Percentiles rank a stretch among this genome's conserved stretches.
These are phyloP conservation scores for Ceriops decandra DNA, from an alignment of 345 rosid genomes.

Conservation along the genomic window DNA sequence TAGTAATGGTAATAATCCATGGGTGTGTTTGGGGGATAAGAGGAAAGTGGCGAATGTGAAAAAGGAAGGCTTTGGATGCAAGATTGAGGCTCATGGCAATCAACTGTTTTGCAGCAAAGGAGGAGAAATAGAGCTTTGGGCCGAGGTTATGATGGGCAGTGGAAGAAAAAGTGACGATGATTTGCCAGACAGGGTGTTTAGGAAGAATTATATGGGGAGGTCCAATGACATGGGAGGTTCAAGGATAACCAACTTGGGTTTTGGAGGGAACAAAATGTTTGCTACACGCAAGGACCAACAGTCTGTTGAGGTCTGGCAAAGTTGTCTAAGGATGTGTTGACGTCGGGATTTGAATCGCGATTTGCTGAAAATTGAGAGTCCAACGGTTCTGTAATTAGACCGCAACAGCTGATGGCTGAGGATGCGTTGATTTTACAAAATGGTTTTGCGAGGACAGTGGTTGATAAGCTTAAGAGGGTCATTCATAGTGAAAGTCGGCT, in stretches of 20 bases:
- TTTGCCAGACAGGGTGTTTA: constrained; percentile 50
- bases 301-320: constrained; percentile 84
- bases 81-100: constrained; percentile 69
- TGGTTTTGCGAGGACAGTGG: too few species aligned
- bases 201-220: constrained; percentile 68
- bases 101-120: constrained; percentile 78
- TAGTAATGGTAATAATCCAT: constrained; percentile 23
- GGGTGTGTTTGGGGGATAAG: constrained; percentile 62
- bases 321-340: constrained; percentile 32
- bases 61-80: constrained; percentile 76
- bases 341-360: too few species aligned
- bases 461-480: too few species aligned
- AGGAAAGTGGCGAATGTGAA: constrained; percentile 53
- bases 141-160: constrained; percentile 60
- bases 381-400: too few species aligned
- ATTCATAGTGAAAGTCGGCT: too few species aligned
- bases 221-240: constrained; percentile 49
- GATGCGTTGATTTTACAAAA: constrained; percentile 19
- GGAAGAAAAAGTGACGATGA: constrained; percentile 36
- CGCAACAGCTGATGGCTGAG: neutral
- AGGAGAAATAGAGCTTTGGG: constrained; percentile 71
- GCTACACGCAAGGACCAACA: constrained; percentile 69
- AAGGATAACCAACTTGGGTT: constrained; percentile 56
- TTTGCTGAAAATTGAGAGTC: too few species aligned
- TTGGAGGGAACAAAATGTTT: constrained; percentile 90